Conservation (phyloP, 1,284 basidiomycete species). For the Meira nashicola region DNA sequence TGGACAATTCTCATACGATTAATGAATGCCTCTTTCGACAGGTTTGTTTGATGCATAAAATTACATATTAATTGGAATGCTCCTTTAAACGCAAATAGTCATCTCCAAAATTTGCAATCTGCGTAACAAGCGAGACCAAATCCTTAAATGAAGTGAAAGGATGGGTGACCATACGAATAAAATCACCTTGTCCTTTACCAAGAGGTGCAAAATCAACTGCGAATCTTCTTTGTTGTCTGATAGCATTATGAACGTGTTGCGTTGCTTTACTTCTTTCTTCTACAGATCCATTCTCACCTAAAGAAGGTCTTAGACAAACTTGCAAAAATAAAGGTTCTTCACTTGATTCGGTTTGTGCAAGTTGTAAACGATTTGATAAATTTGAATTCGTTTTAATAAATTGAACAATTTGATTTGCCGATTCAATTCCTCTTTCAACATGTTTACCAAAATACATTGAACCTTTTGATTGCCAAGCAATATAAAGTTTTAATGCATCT, state of each 20-base stretch:
- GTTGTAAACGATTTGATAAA: conserved; percentile 23
- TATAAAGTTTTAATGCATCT: conserved; percentile 55
- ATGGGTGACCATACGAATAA: conserved; percentile 39
- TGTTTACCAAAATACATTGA: conserved; percentile 42
- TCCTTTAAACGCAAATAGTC: conserved; percentile 13
- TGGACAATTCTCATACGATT: too few species aligned
- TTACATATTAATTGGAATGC: too few species aligned
- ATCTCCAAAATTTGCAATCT: conserved; percentile 29
- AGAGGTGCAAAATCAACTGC: conserved; percentile 48
- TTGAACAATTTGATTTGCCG: conserved; percentile 27
- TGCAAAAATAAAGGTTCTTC: conserved; percentile 36
- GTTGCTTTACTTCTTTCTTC: conserved; percentile 18
- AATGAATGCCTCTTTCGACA: too few species aligned
- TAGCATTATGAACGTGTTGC: conserved; percentile 19
- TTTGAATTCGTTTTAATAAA: conserved; percentile 18
- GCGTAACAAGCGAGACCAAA: conserved; percentile 26
- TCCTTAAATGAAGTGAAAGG: conserved; percentile 31
- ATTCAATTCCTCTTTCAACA: conserved; percentile 39
- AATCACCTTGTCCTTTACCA: conserved; percentile 31
- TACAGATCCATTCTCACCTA: not conserved
- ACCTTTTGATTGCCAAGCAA: conserved; percentile 54
- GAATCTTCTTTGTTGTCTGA: conserved; percentile 29
- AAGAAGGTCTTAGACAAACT: conserved; percentile 41
- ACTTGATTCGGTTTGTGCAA: conserved; percentile 26
- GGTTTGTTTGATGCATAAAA: too few species aligned